Base-by-base conservation (phyloP, 176 grass and related monocot genomes). In the Musa troglodytarum region DNA sequence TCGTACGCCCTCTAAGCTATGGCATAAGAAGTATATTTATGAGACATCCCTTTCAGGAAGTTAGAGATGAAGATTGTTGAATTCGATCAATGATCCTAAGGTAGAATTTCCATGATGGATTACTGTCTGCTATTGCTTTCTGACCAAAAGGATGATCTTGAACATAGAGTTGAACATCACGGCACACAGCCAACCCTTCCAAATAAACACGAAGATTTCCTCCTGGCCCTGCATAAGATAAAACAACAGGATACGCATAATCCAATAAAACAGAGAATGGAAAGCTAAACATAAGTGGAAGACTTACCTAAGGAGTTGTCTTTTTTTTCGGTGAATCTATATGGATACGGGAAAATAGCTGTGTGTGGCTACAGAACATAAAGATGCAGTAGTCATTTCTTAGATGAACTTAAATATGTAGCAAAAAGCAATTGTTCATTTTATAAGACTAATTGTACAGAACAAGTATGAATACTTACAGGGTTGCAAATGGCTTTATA, bases 401-500 rank as follows among this genome's bases (percentile, higher is more conserved):
- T 43, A 43, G 34, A 43, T 43, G 15, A 56, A 28, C 12, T 2
- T 53, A 28, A 21, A 3, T 53, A 23, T 54, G 29, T 9, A 26
- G n/a, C 15, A 20, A 16, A 17, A 17, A 16, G 16, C 16, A 14
- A 7, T 61, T 2, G 24, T 16, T 10, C 11, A 14, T 74, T 16
- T 51, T 51, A 11, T 11, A 76, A 75, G 80, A 62, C 62, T 53
- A 0, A 55, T 13, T 43, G 63, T 28, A 68, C 19, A 24, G 77
- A 83, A 19, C 61, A 50, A 51, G 52, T 50, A 34, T 23, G 78
- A 65, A 21, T 79, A 69, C 83, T 77, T 99, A 99, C 95, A 69
- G 84, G 95, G 76, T 99, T 99, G 80, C 86, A 76, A 53, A 94
- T 49, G 77, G 88, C 88, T 83, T 99, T 99, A 74, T 91, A 99